Evolutionary conservation across 495 filamentous ascomycete genomes (phyloP).

Genomic region (Penicillium chermesinum): DNA sequence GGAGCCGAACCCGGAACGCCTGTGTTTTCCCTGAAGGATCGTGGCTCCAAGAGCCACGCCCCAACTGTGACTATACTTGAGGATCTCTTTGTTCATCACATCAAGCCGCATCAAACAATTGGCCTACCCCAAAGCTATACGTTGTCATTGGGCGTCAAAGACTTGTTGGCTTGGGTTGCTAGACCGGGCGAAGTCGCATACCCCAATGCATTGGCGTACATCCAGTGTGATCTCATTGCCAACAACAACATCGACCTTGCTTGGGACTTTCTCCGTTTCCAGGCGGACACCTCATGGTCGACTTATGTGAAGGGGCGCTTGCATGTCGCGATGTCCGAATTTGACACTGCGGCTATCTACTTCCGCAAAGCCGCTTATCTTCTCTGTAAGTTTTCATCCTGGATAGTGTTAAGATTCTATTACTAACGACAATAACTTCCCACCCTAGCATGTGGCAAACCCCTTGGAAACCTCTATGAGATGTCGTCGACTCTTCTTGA

Average conservation of each 20-base stretch:
- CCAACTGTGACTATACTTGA: constrained; percentile 41
- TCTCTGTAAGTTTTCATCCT: constrained; percentile 56
- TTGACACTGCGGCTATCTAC: constrained; percentile 62
- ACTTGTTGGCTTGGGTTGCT: constrained; percentile 47
- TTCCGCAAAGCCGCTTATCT: constrained; percentile 82
- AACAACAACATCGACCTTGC: constrained; percentile 67
- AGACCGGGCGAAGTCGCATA: constrained; percentile 41
- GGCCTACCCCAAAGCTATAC: constrained; percentile 41
- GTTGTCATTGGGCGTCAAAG: constrained; percentile 44
- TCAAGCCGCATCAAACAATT: constrained; percentile 42
- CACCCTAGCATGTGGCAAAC: constrained; percentile 43
- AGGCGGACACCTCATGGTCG: constrained; percentile 62
- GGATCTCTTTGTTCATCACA: constrained; percentile 44
- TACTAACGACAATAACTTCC: constrained; percentile 3
- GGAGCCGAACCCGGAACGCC: constrained; percentile 19
- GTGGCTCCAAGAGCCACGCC: constrained; percentile 20
- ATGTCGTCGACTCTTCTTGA: constrained; percentile 60
- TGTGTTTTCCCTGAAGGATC: constrained; percentile 25
- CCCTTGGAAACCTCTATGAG: constrained; percentile 42
- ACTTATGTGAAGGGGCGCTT: constrained; percentile 84
- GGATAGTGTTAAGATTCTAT: neutral
- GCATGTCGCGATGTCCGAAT: constrained; percentile 65
- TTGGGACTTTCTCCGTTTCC: constrained; percentile 66
- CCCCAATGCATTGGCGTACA: constrained; percentile 46
- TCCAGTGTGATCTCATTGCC: constrained; percentile 68